phyloP scores from a whole-genome alignment of 1,139 yeast species.

The Kluyveromyces marxianus region DNA sequence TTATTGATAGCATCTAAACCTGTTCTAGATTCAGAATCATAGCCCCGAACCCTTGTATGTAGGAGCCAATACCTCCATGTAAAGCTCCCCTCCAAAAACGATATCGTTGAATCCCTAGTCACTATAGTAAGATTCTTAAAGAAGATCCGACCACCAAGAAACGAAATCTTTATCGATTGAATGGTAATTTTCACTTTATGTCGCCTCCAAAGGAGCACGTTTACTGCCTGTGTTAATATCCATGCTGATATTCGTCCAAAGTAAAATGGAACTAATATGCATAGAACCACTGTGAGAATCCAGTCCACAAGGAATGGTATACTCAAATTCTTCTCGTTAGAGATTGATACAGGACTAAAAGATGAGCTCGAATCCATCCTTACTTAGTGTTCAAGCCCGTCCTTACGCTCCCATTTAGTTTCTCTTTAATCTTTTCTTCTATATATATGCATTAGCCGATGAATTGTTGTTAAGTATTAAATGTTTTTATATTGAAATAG shows the following conservation, averaged over 20 bases:
- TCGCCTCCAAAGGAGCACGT: conserved; percentile 57
- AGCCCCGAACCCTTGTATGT: conserved; percentile 43
- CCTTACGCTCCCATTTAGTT: background rate
- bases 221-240: conserved; percentile 43
- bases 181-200: conserved; percentile 51
- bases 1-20: conserved; percentile 31
- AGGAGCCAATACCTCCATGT: conserved; percentile 91
- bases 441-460: too few relatives aligned
- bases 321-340: conserved; percentile 38
- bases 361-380: conserved; percentile 13
- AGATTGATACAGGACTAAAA: conserved; percentile 19
- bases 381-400: background rate
- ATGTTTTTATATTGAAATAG: too few relatives aligned
- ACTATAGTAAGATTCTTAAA: conserved; percentile 68
- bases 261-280: conserved; percentile 63
- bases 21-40: conserved; percentile 24
- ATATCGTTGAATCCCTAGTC: conserved; percentile 62
- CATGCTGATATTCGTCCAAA: conserved; percentile 70
- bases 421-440: too few relatives aligned
- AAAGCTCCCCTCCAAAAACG: conserved; percentile 60
- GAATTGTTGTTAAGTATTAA: too few relatives aligned
- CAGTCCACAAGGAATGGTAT: conserved; percentile 86
- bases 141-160: conserved; percentile 75
- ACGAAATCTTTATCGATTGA: conserved; percentile 67
- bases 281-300: conserved; percentile 58